Evolutionary conservation across 2,329 filamentous ascomycete species (phyloP).

Genomic region (Graphilbum sp.): DNA sequence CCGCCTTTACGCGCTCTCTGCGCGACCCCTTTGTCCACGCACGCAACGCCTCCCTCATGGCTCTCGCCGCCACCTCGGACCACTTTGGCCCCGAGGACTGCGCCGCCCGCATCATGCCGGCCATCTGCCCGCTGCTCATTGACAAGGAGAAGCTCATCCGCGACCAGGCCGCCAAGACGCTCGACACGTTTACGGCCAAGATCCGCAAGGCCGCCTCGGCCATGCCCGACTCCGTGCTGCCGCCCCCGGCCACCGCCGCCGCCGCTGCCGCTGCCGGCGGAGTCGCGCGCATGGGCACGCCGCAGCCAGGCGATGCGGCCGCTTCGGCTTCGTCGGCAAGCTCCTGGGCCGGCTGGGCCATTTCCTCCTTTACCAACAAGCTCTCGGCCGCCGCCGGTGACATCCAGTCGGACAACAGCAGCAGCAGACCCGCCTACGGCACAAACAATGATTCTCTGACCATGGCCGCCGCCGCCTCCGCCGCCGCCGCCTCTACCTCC

Average conservation of each 20-base stretch:
- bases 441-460: constrained; percentile 23
- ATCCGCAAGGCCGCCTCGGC: constrained; percentile 61
- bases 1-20: constrained; percentile 77
- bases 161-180: constrained; percentile 76
- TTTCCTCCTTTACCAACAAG: constrained; percentile 96
- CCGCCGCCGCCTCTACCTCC: too few species aligned
- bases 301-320: constrained; percentile 42
- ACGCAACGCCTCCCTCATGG: constrained; percentile 74
- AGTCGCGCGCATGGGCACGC: constrained; percentile 62
- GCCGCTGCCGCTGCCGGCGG: constrained; percentile 30
- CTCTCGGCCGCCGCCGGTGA: constrained; percentile 70
- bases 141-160: constrained; percentile 94
- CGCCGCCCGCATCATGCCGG: constrained; percentile 66
- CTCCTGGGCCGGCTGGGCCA: constrained; percentile 90
- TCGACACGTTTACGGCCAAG: constrained; percentile 72
- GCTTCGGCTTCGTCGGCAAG: constrained; percentile 14
- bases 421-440: constrained; percentile 12
- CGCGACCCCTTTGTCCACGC: constrained; percentile 92
- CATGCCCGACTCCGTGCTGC: constrained; percentile 68
- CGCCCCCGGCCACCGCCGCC: constrained; percentile 41
- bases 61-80: constrained; percentile 70
- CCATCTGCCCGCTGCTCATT: constrained; percentile 67
- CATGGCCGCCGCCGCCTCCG: constrained; percentile 9
- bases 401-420: constrained; percentile 59
- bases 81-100: constrained; percentile 82